Evolutionary conservation across 768 basidiomycete species (phyloP), one percentile per base, ranked within the genome.

Genomic region (Paxillus ammoniavirescens): DNA sequence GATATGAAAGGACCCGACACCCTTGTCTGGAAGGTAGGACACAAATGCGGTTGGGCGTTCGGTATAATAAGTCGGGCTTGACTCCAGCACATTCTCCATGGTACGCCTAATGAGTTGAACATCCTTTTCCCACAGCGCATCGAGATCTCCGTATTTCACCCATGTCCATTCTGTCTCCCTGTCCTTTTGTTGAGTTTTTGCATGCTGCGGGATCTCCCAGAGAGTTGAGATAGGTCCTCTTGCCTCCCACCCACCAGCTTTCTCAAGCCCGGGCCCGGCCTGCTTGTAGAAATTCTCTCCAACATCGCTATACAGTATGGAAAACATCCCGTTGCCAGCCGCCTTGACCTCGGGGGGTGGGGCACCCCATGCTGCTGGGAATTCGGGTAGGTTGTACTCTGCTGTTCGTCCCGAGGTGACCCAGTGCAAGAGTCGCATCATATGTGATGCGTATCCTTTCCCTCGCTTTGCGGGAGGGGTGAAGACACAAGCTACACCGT

Each of bases 381-480:
- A 75, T 46, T 49, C 46, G 8, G 61, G 71, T 57, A 72, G 73
- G 59, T 56, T 43, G 45, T 49, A n/a, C 64, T 64, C 26, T 61
- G 61, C 2, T 56, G 47, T 47, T 52, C 58, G 28, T 12, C 72
- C 69, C 5, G 77, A 78, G 36, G 80, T 66, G 12, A 81, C 75
- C 76, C 77, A 80, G 60, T 87, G 84, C 35, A 87, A 51, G 21
- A 87, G 74, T 13, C 77, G 72, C 83, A 86, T 83, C 83, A 86
- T 83, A 55, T 83, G 81, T 10, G 65, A 62, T 9, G 79, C 83
- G 55, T 84, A 86, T 17, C 86, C 84, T 49, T 77, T 77, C 10
- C 75, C 69, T 49, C 82, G 76, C 17, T 82, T 73, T 30, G 60
- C 51, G 0, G 72, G 63, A 14, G 80, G 79, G 5, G 83, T 84